Conservation (phyloP, 768 basidiomycete species). For the Holtermannia corniformis region DNA sequence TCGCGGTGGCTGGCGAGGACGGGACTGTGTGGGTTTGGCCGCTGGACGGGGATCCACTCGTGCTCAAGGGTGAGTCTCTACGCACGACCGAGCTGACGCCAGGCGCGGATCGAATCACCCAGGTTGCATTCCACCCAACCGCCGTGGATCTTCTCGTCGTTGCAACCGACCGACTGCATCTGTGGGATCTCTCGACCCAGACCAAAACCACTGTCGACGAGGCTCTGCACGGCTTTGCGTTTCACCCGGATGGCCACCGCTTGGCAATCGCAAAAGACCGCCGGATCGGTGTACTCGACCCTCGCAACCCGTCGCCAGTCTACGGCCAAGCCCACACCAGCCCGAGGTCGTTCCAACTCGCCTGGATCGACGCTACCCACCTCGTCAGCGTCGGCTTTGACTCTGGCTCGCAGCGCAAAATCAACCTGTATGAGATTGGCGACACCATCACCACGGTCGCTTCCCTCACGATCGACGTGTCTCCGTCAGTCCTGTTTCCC, state of each 20-base stretch:
- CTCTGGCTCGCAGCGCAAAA: conserved; percentile 37
- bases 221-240: conserved; percentile 33
- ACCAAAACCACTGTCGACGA: conserved; percentile 8
- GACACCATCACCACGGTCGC: conserved; percentile 12
- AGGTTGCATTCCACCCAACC: conserved; percentile 38
- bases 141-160: conserved; percentile 35
- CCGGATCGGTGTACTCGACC: conserved; percentile 37
- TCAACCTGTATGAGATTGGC: conserved; percentile 31
- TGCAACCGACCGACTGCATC: conserved; percentile 28
- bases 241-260: conserved; percentile 26
- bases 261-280: conserved; percentile 41
- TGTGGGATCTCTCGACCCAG: conserved; percentile 31
- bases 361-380: conserved; percentile 34
- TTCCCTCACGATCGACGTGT: conserved; percentile 37
- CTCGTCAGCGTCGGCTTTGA: conserved; percentile 41
- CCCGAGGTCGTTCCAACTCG: conserved; percentile 37
- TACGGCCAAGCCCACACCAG: conserved; percentile 37
- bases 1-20: conserved; percentile 40
- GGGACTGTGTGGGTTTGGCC: conserved; percentile 38
- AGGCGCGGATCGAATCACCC: conserved; percentile 35
- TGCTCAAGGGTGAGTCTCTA: conserved; percentile 30
- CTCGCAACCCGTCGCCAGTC: conserved; percentile 18
- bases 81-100: not conserved
- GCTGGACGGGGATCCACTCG: conserved; percentile 9
- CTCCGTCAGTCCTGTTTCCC: conserved; percentile 41